Base-by-base conservation (phyloP, 2,329 filamentous ascomycete genomes). In the Colletotrichum sp. region DNA sequence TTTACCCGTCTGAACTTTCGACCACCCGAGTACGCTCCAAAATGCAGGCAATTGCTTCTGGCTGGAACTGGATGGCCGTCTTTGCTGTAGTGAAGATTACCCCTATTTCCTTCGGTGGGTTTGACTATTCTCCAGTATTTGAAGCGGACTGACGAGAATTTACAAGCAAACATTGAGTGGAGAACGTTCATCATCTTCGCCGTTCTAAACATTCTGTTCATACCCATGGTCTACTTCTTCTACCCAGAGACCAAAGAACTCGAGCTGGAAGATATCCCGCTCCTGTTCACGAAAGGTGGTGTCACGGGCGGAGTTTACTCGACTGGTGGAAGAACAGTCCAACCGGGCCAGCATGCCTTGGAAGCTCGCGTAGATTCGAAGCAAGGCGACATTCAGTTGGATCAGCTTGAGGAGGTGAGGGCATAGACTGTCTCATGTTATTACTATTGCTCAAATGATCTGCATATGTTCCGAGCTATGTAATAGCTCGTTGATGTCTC, bases 161-260 rank as follows among this genome's bases (percentile, higher is more conserved):
- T 5, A 44, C 39, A 44, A 44, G 39, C 39, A n/a, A 44, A 44
- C 39, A 44, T 44, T n/a, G 39, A n/a, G 9, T 44, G 39, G 39
- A 44, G 18, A 44, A 44, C 39, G 9, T 44, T 44, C 39, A 44
- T 44, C 39, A 44, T 44, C 18, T 88, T 88, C 77, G 86, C 84
- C 5, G 80, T 82, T 2, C 79, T 86, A 30, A 86, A 85, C 75
- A 79, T 87, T 32, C 76, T 81, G 22, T 82, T 84, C 12, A 80
- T 84, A 39, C 78, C 85, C 72, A 88, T 70, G n/a, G 76, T 55
- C 6, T 81, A 75, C 60, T 72, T 78, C n/a, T 76, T 79, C 36
- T 69, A 80, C 12, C 77, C 77, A 10, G 80, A 81, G 69, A 81
- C 80, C 2, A 81, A 81, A 36, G 79, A 79, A 22, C 68, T 79